phyloP scores from a whole-genome alignment of 2,329 filamentous ascomycete species.

The Colletotrichum plurivorum region DNA sequence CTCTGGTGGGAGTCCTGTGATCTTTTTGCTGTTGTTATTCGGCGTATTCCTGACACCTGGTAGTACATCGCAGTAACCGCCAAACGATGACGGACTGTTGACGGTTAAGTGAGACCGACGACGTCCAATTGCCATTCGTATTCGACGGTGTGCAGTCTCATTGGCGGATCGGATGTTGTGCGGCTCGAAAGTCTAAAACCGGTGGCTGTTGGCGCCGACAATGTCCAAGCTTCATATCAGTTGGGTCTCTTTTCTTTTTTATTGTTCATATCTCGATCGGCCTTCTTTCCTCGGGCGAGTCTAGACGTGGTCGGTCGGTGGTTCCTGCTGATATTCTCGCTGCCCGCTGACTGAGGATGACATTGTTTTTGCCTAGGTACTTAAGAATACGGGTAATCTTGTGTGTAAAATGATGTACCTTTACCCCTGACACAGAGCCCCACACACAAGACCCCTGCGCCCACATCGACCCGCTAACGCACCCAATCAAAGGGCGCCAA shows the following conservation, averaged over 20 bases:
- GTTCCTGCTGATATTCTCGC: no score
- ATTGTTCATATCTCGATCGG: no score
- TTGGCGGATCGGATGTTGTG: conserved; percentile 1
- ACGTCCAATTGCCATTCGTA: background rate
- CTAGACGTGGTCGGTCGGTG: no score
- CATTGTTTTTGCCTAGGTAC: no score
- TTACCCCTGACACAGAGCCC: conserved; percentile 8
- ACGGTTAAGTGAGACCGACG: no score
- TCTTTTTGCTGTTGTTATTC: background rate
- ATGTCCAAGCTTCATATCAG: background rate
- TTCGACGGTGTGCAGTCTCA: background rate
- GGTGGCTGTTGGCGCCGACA: conserved; percentile 22
- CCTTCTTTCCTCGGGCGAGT: no score
- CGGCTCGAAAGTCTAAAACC: conserved; percentile 29
- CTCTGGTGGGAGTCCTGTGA: background rate
- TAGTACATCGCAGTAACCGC: background rate
- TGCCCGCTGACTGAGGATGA: no score
- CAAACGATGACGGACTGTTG: background rate
- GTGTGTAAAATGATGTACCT: background rate
- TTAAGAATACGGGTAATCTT: background rate
- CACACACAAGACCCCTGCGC: conserved; percentile 17
- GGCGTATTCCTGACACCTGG: no score
- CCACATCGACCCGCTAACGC: background rate
- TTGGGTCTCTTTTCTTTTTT: no score
- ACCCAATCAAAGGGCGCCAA: conserved; percentile 21